Base-by-base conservation (phyloP, 164 flowering plant genomes). In the Cinnamomum micranthum region DNA sequence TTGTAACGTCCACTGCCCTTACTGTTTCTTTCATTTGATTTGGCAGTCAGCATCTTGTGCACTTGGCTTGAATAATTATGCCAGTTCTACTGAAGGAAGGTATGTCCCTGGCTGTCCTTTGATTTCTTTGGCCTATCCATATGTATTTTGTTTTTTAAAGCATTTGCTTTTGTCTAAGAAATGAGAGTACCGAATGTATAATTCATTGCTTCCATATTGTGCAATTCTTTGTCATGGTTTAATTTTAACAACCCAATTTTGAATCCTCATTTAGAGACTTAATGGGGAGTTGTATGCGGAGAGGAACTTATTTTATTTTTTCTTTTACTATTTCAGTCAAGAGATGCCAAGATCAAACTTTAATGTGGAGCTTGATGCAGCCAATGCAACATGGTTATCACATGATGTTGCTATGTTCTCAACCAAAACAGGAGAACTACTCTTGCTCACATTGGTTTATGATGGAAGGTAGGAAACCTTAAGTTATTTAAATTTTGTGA, bases 291-390 rank as follows among this genome's bases (percentile, higher is more conserved):
- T 41, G 47, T 41, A 41, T 41, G 47, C 10, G 47, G 47, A 41
- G 47, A 41, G 47, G 47, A 41, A 41, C 47, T 55, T 24, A 19
- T 64, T 64, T 64, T 64, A 22, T 64, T 64, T 64, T 64, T 64
- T 69, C 7, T 28, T 17, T 28, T 17, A 17, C 28, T 28, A 22
- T 79, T 83, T 73, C 91, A 96, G 99, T 84, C 98, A 86, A 76
- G 97, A 96, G 78, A 80, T 92, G 85, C 91, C 94, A 73, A 84
- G 91, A 80, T 90, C 95, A 77, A 85, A 78, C 81, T 90, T 96
- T 79, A 86, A 70, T 78, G 90, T 90, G 80, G 99, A 96, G 87
- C 95, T 96, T 77, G 99, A 94, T 86, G 97, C 98, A 72, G 92
- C 97, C 79, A 82, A 84, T 88, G 93, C 93, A 51, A 88, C 93